Evolutionary conservation across 805 yeast genomes (phyloP).

Genomic region (Wickerhamiella occidentalis): DNA sequence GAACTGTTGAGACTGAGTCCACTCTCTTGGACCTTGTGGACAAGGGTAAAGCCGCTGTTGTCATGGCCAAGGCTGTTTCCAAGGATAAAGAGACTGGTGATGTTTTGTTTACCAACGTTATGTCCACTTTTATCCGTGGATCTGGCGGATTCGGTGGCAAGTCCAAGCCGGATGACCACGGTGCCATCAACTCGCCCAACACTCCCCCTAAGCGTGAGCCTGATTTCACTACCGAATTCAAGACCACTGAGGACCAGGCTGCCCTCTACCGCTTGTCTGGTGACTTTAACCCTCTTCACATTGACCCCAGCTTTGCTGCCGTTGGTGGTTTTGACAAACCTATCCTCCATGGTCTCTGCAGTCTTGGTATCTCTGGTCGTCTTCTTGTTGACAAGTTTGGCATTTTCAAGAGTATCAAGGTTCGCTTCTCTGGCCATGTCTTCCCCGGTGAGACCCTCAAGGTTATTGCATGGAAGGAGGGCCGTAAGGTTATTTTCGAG

Average conservation of each 20-base stretch:
- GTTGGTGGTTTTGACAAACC: conserved; percentile 79
- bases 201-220: conserved; percentile 52
- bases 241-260: conserved; percentile 63
- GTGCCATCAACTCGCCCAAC: conserved; percentile 51
- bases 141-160: conserved; percentile 40
- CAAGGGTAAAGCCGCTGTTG: conserved; percentile 73
- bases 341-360: conserved; percentile 84
- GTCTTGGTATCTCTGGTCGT: conserved; percentile 73
- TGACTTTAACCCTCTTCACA: conserved; percentile 89
- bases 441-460: conserved; percentile 87
- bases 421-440: conserved; percentile 79
- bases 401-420: conserved; percentile 70
- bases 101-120: conserved; percentile 63
- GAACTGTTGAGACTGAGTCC: conserved; percentile 46
- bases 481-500: conserved; percentile 62
- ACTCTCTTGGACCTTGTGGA: conserved; percentile 64
- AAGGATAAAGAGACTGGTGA: conserved; percentile 64
- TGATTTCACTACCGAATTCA: conserved; percentile 48
- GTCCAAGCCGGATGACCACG: conserved; percentile 44
- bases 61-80: conserved; percentile 60
- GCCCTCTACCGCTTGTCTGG: conserved; percentile 85
- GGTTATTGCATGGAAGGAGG: conserved; percentile 74
- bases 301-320: conserved; percentile 82
- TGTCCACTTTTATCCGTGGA: conserved; percentile 74
- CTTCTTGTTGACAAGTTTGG: conserved; percentile 71